Evolutionary conservation across 2,329 filamentous ascomycete species (phyloP).

Genomic region (Cladosporium sp.): DNA sequence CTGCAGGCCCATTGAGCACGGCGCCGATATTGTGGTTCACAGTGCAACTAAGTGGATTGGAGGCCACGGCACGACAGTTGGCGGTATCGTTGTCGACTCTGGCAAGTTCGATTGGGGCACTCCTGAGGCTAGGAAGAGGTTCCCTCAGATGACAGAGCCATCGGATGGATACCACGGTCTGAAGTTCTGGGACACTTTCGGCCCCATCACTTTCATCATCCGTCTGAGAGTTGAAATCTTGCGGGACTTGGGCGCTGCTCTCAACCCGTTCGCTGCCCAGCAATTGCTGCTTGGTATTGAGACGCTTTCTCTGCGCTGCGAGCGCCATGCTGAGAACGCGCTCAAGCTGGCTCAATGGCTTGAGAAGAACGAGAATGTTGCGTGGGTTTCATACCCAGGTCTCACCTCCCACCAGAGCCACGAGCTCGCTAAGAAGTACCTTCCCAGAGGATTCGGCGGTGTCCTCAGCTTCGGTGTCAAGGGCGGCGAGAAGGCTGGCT

Average conservation of each 20-base stretch:
- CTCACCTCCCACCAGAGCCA: conserved; percentile 80
- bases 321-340: conserved; percentile 85
- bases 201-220: conserved; percentile 77
- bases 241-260: conserved; percentile 77
- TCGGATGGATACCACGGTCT: conserved; percentile 88
- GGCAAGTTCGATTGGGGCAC: conserved; percentile 95
- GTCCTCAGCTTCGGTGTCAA: conserved; percentile 93
- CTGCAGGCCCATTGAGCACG: conserved; percentile 81
- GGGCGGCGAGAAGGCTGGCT: conserved; percentile 79
- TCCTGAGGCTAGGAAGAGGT: conserved; percentile 64
- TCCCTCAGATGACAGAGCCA: conserved; percentile 90
- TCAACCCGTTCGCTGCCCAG: conserved; percentile 92
- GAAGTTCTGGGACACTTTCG: conserved; percentile 93
- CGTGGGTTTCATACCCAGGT: conserved; percentile 93
- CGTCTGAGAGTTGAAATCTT: conserved; percentile 86
- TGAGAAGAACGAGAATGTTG: conserved; percentile 78
- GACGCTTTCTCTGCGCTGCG: conserved; percentile 82
- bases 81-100: conserved; percentile 80
- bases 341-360: conserved; percentile 79
- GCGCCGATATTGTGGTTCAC: conserved; percentile 91
- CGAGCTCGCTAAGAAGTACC: conserved; percentile 80
- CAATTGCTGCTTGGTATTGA: conserved; percentile 87
- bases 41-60: conserved; percentile 97
- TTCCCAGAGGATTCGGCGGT: conserved; percentile 81
- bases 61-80: conserved; percentile 86